These are phyloP conservation scores for Rhododendron simsii DNA, from an alignment of 148 eudicot genomes.

Conservation along the genomic window DNA sequence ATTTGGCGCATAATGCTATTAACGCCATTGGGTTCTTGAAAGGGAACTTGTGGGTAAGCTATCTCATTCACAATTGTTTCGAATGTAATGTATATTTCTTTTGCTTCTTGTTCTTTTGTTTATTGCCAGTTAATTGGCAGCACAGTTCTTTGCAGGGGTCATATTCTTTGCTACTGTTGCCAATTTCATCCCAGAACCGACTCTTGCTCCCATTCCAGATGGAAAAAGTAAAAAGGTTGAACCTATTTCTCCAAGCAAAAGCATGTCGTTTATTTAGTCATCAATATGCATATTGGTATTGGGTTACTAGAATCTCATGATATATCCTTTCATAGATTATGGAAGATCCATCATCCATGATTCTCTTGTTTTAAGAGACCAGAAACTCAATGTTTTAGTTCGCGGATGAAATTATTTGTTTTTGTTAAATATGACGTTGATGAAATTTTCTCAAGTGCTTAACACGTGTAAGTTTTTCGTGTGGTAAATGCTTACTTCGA, in stretches of 20 bases:
- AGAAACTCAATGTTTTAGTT: not conserved
- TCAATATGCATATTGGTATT: not conserved
- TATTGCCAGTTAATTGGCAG: slow-evolving; percentile 21
- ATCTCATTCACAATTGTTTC: slow-evolving; percentile 1
- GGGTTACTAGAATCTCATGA: not conserved
- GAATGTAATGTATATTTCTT: not conserved
- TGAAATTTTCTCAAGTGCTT: not conserved
- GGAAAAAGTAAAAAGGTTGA: slow-evolving; percentile 67
- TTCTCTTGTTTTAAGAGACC: not conserved
- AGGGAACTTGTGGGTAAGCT: slow-evolving; percentile 85
- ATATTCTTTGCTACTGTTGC: slow-evolving; percentile 80
- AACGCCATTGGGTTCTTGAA: slow-evolving; percentile 90
- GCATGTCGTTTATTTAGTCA: not conserved
- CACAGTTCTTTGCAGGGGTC: slow-evolving; percentile 96
- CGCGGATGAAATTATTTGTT: not conserved
- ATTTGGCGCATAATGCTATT: slow-evolving; percentile 97
- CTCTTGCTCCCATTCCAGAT: slow-evolving; percentile 59
- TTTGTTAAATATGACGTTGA: not conserved
- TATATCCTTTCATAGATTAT: not conserved
- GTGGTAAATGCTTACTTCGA: not conserved
- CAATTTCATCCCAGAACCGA: slow-evolving; percentile 95
- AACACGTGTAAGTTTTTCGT: not conserved
- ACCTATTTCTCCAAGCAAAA: slow-evolving; percentile 13
- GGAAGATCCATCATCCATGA: not conserved
- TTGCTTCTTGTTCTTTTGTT: not conserved